Evolutionary conservation across 352 stramenopile genomes (phyloP).

Genomic region (Thalassiosira hispida): DNA sequence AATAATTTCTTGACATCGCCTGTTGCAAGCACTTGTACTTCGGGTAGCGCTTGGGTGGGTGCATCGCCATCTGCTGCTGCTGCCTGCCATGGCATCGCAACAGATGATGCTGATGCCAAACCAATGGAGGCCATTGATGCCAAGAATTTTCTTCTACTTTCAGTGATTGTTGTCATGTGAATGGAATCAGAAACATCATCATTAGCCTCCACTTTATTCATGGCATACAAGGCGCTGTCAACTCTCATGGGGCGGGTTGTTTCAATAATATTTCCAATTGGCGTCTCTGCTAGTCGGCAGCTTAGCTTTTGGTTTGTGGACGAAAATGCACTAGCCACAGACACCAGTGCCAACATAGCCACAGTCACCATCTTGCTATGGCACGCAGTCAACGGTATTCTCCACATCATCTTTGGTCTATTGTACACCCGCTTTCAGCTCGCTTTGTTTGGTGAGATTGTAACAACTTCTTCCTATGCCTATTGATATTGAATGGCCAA

Average conservation of each 20-base stretch:
- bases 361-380: not conserved
- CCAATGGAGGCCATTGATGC: constrained; percentile 28
- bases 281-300: not conserved
- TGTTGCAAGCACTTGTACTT: constrained; percentile 36
- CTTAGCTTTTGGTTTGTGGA: constrained; percentile 7
- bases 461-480: no score
- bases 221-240: constrained; percentile 1
- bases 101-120: constrained; percentile 18
- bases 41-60: not conserved
- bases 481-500: no score
- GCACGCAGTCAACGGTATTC: not conserved
- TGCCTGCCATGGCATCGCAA: constrained; percentile 7
- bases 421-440: no score
- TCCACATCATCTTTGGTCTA: not conserved
- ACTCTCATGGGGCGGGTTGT: no score
- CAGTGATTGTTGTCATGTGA: constrained; percentile 3
- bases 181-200: not conserved
- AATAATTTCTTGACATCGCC: constrained; percentile 78
- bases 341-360: constrained; percentile 2
- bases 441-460: no score
- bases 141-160: constrained; percentile 38
- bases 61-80: constrained; percentile 7
- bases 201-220: not conserved
- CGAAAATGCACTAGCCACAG: constrained; percentile 11
- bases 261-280: no score